phyloP scores from a whole-genome alignment of 2,329 filamentous ascomycete genomes.

The Rhexocercosporidium sp. region DNA sequence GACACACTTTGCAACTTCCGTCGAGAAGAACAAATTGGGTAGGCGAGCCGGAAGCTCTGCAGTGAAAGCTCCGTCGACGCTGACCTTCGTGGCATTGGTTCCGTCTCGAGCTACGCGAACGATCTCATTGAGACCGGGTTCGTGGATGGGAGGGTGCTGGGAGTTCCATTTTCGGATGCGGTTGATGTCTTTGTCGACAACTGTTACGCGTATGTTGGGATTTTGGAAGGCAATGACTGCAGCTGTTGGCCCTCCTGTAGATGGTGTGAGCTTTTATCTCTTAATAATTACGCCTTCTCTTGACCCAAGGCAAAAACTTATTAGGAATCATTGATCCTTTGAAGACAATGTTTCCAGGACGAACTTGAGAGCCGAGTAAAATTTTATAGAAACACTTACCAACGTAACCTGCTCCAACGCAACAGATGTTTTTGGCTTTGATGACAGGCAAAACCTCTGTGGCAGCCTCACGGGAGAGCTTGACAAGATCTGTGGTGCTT shows the following conservation, averaged over 20 bases:
- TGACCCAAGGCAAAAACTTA: too few relatives aligned
- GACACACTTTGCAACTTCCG: conserved; percentile 66
- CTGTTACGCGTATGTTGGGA: conserved; percentile 70
- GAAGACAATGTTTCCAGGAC: too few relatives aligned
- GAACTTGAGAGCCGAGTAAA: too few relatives aligned
- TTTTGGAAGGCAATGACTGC: conserved; percentile 77
- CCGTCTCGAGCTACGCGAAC: conserved; percentile 65
- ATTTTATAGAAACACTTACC: background rate
- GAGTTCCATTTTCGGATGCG: conserved; percentile 77
- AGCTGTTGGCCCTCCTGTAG: conserved; percentile 68
- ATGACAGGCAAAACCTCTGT: background rate
- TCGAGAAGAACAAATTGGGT: conserved; percentile 77
- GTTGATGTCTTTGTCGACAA: conserved; percentile 70
- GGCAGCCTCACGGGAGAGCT: conserved; percentile 2
- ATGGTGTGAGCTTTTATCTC: background rate
- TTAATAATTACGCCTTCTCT: too few relatives aligned
- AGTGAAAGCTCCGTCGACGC: conserved; percentile 5
- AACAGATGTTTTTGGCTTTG: conserved; percentile 12
- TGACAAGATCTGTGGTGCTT: background rate
- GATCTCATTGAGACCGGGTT: conserved; percentile 72
- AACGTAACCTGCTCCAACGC: conserved; percentile 17
- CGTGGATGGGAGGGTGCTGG: conserved; percentile 72
- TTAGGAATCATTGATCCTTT: too few relatives aligned
- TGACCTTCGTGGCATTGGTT: conserved; percentile 1
- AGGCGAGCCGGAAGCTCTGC: conserved; percentile 48